Base-by-base conservation (phyloP, 192 early-diverging fungal genomes). In the Funneliformis geosporum region DNA sequence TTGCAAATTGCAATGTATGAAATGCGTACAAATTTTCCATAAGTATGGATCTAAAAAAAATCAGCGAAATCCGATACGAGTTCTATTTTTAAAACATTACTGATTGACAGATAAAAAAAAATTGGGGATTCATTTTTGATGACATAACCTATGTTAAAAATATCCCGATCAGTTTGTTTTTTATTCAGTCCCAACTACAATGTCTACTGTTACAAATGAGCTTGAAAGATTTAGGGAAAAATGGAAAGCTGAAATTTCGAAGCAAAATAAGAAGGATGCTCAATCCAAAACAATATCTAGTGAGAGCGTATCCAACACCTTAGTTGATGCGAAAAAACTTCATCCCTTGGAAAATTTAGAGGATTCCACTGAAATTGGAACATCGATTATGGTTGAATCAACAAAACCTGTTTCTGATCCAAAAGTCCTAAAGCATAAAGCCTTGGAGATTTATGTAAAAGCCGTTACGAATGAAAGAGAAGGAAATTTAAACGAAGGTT, bases 401-500 rank as follows among this genome's bases (percentile, higher is more conserved):
- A 69, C 28, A 11, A 43, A 69, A n/a, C 18, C 21, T 25, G n/a
- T n/a, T 69, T 21, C 33, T n/a, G 39, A 50, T 14, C 9, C 43
- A 23, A 21, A 61, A 25, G 23, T n/a, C 39, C 21, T 27, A 73
- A n/a, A 10, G 4, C 21, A 38, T 50, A 73, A 73, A 14, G 81
- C 83, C 4, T 69, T 85, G 76, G 82, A 85, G 25, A 66, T 80
- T 67, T 85, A 85, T 77, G 27, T 81, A 18, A 39, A 62, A 68
- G 84, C 82, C 5, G 80, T 79, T 43, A 81, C 78, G 25, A 62
- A 79, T 50, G 84, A 85, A 75, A 70, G 79, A 60, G 76, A 85
- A 69, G 84, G 84, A 28, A 83, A 85, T 66, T 59, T 84, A 23
- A 76, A 71, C 12, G 55, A 84, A 80, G 84, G 84, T 84, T 77